Evolutionary conservation across 2,329 filamentous ascomycete genomes (phyloP), one percentile per base, ranked within the genome.

Genomic region (Chaetomiaceae sp.): DNA sequence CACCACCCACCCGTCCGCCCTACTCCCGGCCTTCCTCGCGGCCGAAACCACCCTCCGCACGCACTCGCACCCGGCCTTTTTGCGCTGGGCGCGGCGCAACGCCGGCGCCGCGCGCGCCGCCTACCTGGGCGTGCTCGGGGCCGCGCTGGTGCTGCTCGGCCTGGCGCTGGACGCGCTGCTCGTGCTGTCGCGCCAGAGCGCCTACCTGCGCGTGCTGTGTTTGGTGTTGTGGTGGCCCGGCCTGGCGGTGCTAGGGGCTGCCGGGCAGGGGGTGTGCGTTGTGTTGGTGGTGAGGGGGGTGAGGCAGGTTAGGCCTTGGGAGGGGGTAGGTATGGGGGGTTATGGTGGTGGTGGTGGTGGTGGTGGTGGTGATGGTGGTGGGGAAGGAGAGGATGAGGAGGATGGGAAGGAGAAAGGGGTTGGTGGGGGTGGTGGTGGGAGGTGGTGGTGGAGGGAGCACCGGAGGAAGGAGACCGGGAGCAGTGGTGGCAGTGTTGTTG

Each of bases 1-100:
- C 27, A 72, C 70, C 0, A 72, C 69, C 2, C 70, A 73, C 53
- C 69, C 70, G 1, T 70, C 69, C 0, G 67, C 68, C 1, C 62
- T 72, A 4, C 58, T 69, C 0, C 62, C 65, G 0, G 67, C 66
- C 7, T 66, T 68, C 35, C 53, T 65, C 11, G 58, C 63, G 6
- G 60, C 65, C 45, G 69, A 72, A 45, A 54, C 61, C 11, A 52
- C 57, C 4, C 59, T 73, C 12, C 60, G 66, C 40, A 59, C 60
- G 20, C 60, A 62, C 36, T 61, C 62, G 5, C 68, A 71, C 48
- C 66, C 68, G 2, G 61, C 62, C 30, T 72, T 73, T 56, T 51
- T 68, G 29, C 57, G 52, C 29, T 67, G 65, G 63, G 61, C 61
- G 40, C 57, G 64, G 18, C 58, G 60, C 51, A 72, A 72, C 51